Evolutionary conservation across 202 grass and related monocot genomes (phyloP).

Genomic region (Hordeum pubiflorum): DNA sequence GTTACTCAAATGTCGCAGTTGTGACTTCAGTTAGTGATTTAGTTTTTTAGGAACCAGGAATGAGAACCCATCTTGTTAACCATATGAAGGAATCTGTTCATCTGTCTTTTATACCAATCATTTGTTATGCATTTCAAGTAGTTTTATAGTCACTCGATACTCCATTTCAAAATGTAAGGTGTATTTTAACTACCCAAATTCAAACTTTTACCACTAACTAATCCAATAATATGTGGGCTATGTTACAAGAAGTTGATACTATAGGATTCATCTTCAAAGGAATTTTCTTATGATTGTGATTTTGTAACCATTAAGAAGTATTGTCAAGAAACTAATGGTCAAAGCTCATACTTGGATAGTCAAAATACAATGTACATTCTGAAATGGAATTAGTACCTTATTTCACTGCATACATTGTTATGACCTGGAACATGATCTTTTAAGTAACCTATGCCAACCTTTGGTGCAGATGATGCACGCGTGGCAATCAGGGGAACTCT

Average conservation of each 20-base stretch:
- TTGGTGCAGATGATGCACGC: constrained; percentile 63
- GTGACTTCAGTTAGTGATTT: background rate
- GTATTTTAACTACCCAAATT: background rate
- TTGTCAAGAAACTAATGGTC: background rate
- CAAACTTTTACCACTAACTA: background rate
- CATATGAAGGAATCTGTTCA: background rate
- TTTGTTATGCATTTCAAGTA: background rate
- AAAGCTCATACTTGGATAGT: background rate
- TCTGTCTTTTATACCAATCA: background rate
- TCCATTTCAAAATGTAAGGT: background rate
- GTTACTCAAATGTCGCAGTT: background rate
- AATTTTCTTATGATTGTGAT: background rate
- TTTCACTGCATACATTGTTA: constrained; percentile 14
- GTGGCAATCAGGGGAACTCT: constrained; percentile 25
- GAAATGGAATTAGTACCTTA: background rate
- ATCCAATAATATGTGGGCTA: background rate
- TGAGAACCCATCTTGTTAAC: background rate
- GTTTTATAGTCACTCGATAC: background rate
- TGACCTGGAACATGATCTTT: background rate
- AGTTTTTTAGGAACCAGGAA: background rate
- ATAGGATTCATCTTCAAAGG: background rate
- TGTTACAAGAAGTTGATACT: background rate
- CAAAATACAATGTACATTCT: background rate
- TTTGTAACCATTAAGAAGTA: background rate
- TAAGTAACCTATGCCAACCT: constrained; percentile 20